phyloP scores from a whole-genome alignment of 1,284 basidiomycete genomes.

The Sporisorium exsertum region DNA sequence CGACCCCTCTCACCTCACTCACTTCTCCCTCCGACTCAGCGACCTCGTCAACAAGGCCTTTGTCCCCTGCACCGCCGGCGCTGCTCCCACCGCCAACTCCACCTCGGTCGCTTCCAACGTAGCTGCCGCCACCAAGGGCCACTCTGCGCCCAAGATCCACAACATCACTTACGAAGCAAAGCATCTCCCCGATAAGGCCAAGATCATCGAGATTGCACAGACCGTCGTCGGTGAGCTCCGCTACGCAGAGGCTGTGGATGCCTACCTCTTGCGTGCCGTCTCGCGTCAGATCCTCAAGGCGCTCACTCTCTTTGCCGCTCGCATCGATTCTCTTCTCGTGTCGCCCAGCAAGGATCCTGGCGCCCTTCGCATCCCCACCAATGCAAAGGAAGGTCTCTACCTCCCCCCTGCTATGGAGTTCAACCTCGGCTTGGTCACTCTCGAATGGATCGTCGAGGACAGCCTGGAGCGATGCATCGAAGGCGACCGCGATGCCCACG shows the following conservation, averaged over 20 bases:
- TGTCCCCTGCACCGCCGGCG: constrained; percentile 46
- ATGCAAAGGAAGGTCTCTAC: constrained; percentile 53
- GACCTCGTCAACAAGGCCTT: constrained; percentile 68
- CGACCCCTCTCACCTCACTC: constrained; percentile 63
- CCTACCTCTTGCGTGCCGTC: constrained; percentile 66
- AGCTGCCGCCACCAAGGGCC: constrained; percentile 48
- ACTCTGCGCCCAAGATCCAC: constrained; percentile 52
- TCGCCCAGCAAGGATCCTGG: constrained; percentile 54
- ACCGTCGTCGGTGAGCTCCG: constrained; percentile 62
- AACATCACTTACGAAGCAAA: constrained; percentile 60
- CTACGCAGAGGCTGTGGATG: constrained; percentile 59
- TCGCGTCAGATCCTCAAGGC: constrained; percentile 66
- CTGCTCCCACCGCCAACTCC: constrained; percentile 16
- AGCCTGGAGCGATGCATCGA: constrained; percentile 67
- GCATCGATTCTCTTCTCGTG: constrained; percentile 66
- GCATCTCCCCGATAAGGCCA: constrained; percentile 58
- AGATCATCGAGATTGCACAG: constrained; percentile 62
- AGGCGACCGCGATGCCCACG: constrained; percentile 53
- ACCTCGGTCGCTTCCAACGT: constrained; percentile 43
- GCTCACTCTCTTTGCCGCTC: constrained; percentile 64
- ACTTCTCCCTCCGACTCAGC: constrained; percentile 63
- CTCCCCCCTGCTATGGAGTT: constrained; percentile 64
- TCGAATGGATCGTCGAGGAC: constrained; percentile 68
- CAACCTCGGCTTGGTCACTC: constrained; percentile 64
- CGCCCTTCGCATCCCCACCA: constrained; percentile 56